Percentiles rank a stretch among this genome's conserved stretches.
Conservation (phyloP, 148 eudicot genomes). For the Silene conica region DNA sequence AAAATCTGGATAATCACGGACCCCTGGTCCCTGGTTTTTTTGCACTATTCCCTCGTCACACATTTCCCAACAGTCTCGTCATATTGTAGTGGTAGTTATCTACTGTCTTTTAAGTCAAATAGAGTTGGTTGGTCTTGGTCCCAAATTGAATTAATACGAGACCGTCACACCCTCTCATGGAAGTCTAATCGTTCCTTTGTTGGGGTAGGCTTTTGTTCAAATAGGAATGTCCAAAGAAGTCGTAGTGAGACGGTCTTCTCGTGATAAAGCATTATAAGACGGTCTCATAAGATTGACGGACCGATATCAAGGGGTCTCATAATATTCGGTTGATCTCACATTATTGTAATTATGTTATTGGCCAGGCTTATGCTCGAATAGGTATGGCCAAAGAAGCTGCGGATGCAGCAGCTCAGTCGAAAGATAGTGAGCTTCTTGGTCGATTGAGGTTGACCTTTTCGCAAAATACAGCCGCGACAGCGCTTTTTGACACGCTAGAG, state of each 20-base stretch:
- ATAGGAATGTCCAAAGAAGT: background rate
- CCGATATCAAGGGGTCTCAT: background rate
- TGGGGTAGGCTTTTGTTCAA: background rate
- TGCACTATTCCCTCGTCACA: background rate
- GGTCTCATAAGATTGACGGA: background rate
- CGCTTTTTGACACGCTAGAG: conserved; percentile 79
- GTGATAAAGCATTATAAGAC: background rate
- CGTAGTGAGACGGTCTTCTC: background rate
- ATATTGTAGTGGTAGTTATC: too few species aligned
- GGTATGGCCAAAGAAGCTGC: conserved; percentile 99
- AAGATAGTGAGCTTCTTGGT: conserved; percentile 81
- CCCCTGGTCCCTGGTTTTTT: background rate
- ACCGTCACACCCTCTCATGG: background rate
- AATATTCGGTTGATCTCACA: background rate
- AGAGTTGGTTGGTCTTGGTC: too few species aligned
- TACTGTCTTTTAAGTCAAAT: too few species aligned
- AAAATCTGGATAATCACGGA: background rate
- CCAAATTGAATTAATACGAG: background rate
- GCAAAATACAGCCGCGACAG: conserved; percentile 80
- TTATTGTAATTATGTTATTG: background rate
- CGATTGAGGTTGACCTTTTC: conserved; percentile 61
- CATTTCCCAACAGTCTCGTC: background rate
- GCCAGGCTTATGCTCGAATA: conserved; percentile 86
- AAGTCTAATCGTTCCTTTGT: too few species aligned
- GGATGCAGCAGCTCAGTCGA: conserved; percentile 88